Conservation (phyloP, 129 eudicot species). For the Pittosporum tobira region DNA sequence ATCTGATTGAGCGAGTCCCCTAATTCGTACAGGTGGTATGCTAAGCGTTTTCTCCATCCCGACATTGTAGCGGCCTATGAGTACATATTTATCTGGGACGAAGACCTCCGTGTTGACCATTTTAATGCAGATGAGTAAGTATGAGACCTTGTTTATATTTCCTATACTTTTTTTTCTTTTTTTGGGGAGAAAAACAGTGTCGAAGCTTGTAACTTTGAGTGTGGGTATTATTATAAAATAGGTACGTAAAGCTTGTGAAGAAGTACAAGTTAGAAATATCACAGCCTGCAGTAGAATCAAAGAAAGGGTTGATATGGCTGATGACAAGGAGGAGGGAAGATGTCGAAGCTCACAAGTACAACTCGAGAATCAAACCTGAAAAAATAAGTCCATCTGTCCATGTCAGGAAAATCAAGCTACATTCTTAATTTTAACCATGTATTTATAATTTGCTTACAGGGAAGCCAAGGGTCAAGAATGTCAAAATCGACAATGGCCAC, state of each 20-base stretch:
- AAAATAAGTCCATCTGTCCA: background rate
- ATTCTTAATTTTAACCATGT: background rate
- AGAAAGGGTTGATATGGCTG: constrained; percentile 37
- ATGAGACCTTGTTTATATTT: too few relatives aligned
- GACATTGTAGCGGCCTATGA: constrained; percentile 44
- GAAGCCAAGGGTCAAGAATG: constrained; percentile 35
- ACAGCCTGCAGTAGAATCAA: constrained; percentile 49
- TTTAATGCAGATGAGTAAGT: constrained; percentile 40
- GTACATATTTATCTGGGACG: constrained; percentile 53
- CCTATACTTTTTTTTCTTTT: too few relatives aligned
- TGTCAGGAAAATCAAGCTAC: background rate
- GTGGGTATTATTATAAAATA: constrained; percentile 1
- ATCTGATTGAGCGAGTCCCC: background rate
- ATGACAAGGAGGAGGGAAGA: constrained; percentile 31
- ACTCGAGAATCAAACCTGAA: background rate
- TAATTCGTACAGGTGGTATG: constrained; percentile 44
- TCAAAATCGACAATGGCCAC: constrained; percentile 34
- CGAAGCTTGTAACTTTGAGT: too few relatives aligned
- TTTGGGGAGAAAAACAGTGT: too few relatives aligned
- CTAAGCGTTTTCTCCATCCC: constrained; percentile 51
- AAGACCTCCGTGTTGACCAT: constrained; percentile 52
- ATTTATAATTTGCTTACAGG: constrained; percentile 18
- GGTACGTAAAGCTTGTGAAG: constrained; percentile 35
- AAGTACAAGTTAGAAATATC: constrained; percentile 46
- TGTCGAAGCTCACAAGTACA: constrained; percentile 41